Percentiles rank a stretch among this genome's conserved stretches.
Evolutionary conservation across 306 rosid genomes (phyloP).

Genomic region (Castanea sativa): DNA sequence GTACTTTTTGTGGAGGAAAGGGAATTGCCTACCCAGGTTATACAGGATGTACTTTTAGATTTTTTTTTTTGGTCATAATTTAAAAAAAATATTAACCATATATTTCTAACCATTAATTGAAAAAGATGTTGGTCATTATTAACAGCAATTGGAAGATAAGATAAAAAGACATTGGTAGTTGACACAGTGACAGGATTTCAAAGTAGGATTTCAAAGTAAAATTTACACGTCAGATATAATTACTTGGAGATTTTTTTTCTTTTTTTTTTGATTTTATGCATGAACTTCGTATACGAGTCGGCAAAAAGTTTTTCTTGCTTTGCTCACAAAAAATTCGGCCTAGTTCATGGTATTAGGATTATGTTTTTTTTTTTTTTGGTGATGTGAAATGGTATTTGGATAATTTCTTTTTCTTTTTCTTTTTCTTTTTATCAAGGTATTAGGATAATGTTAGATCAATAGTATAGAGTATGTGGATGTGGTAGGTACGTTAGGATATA

Average conservation of each 20-base stretch:
- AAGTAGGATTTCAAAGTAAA: neutral
- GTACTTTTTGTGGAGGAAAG: too few relatives aligned
- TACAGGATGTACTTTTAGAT: too few relatives aligned
- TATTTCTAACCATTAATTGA: too few relatives aligned
- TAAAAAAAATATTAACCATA: too few relatives aligned
- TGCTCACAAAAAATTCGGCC: neutral
- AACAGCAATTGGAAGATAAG: conserved; percentile 3
- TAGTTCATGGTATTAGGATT: too few relatives aligned
- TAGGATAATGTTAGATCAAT: conserved; percentile 26
- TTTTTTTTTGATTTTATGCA: neutral
- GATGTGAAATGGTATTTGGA: neutral
- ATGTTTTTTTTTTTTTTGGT: neutral
- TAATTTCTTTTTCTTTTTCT: too few relatives aligned
- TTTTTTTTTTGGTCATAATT: too few relatives aligned
- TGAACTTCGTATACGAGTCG: conserved; percentile 23
- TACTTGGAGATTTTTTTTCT: neutral
- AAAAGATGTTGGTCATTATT: neutral
- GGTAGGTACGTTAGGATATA: conserved; percentile 22
- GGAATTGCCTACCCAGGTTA: too few relatives aligned
- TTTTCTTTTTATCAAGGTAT: too few relatives aligned
- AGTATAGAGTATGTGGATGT: neutral
- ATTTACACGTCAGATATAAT: conserved; percentile 33
- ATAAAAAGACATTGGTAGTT: conserved; percentile 18
- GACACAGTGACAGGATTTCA: neutral
- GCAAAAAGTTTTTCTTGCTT: neutral